Percentiles rank a stretch among this genome's conserved stretches.
These are phyloP conservation scores for Bullera alba DNA, from an alignment of 768 basidiomycete species.

Conservation along the genomic window DNA sequence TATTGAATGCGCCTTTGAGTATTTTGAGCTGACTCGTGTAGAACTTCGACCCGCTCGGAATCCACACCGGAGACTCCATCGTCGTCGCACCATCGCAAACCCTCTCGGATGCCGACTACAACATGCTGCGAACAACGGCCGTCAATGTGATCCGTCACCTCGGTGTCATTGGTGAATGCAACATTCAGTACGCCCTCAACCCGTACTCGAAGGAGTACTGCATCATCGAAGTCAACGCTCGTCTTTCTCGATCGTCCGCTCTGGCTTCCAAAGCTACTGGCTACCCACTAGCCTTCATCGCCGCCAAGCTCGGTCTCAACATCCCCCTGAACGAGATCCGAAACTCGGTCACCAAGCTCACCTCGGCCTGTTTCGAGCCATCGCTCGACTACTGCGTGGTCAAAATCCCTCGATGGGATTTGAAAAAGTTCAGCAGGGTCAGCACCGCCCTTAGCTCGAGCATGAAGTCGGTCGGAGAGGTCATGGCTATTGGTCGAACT, in stretches of 20 bases:
- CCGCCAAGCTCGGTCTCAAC: constrained; percentile 92
- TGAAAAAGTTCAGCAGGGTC: constrained; percentile 95
- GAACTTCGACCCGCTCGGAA: constrained; percentile 99
- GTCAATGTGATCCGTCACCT: constrained; percentile 98
- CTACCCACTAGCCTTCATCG: constrained; percentile 96
- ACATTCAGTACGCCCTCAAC: constrained; percentile 97
- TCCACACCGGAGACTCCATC: constrained; percentile 97
- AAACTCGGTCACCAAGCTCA: constrained; percentile 94
- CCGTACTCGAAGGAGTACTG: constrained; percentile 93
- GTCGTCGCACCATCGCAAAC: constrained; percentile 98
- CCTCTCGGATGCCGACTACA: constrained; percentile 96
- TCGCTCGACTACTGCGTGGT: constrained; percentile 95
- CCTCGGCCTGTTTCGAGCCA: constrained; percentile 95
- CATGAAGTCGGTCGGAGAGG: constrained; percentile 99
- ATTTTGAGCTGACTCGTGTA: constrained; percentile 41
- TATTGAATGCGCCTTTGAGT: constrained; percentile 4
- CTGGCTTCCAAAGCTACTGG: constrained; percentile 97
- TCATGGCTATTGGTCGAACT: constrained; percentile 97
- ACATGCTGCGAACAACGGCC: constrained; percentile 96
- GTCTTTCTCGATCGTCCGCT: constrained; percentile 93
- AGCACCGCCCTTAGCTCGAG: constrained; percentile 82
- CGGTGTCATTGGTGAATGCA: constrained; percentile 95
- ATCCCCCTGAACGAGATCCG: constrained; percentile 97
- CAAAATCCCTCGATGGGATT: constrained; percentile 98
- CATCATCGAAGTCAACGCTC: constrained; percentile 99